phyloP scores from a whole-genome alignment of 148 eudicot genomes.

The Vaccinium vitisidaea region DNA sequence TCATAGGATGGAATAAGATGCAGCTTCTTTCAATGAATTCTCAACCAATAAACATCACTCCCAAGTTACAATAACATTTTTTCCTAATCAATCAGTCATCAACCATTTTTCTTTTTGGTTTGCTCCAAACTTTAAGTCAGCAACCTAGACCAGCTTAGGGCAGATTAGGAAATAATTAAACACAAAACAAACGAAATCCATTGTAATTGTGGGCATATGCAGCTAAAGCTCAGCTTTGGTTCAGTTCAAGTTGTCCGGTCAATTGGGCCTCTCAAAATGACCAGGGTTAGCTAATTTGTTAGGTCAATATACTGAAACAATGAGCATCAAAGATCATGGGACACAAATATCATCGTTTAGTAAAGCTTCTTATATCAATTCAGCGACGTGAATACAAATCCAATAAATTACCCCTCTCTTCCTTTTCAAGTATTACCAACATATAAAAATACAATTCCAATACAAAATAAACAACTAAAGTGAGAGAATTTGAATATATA shows the following conservation, averaged over 20 bases:
- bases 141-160: background rate
- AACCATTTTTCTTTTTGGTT: background rate
- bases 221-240: background rate
- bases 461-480: background rate
- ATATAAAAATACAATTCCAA: background rate
- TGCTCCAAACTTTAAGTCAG: background rate
- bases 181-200: background rate
- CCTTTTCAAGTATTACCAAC: background rate
- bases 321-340: background rate
- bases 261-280: background rate
- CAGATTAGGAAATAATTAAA: background rate
- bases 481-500: background rate
- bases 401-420: constrained; percentile 11
- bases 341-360: background rate
- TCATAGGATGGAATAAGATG: background rate
- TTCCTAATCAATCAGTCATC: background rate
- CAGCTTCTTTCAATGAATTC: background rate
- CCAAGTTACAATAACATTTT: too few relatives aligned
- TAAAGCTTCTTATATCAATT: background rate
- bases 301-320: background rate
- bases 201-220: background rate
- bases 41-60: background rate
- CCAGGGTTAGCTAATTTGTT: background rate
- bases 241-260: background rate
- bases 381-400: constrained; percentile 1